Conservation (phyloP, 441 rosid species). For the Adansonia madagascariensis region DNA sequence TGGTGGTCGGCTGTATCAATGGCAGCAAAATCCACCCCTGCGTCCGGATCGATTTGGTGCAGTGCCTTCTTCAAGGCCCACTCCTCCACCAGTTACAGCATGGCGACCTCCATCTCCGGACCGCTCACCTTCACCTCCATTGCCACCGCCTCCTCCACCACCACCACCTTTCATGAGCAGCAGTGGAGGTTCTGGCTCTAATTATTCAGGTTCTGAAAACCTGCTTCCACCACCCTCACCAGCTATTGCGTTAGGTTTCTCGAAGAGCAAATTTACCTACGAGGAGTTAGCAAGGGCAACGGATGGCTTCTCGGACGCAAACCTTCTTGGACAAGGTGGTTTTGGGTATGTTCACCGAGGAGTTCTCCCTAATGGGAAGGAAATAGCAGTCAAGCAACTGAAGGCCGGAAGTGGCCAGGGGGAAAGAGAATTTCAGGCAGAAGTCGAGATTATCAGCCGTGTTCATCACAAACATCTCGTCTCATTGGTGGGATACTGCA, state of each 20-base stretch:
- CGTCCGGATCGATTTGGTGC: constrained; percentile 46
- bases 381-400: constrained; percentile 87
- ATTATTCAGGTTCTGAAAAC: constrained; percentile 63
- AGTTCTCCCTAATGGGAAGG: constrained; percentile 87
- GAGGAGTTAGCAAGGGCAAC: constrained; percentile 92
- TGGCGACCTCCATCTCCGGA: constrained; percentile 37
- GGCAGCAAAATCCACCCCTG: constrained; percentile 71
- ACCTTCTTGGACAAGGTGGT: constrained; percentile 97
- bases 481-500: constrained; percentile 91
- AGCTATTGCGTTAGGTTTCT: constrained; percentile 64
- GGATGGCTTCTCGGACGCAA: constrained; percentile 83
- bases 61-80: constrained; percentile 39
- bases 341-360: constrained; percentile 95
- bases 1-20: constrained; percentile 53
- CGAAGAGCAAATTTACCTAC: constrained; percentile 77
- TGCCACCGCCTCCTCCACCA: constrained; percentile 38
- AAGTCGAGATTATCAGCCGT: constrained; percentile 93
- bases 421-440: constrained; percentile 95
- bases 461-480: constrained; percentile 98
- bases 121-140: constrained; percentile 28
- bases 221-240: constrained; percentile 84
- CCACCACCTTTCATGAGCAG: constrained; percentile 62
- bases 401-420: constrained; percentile 98
- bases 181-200: constrained; percentile 86
- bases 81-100: constrained; percentile 43